Evolutionary conservation across 2,329 filamentous ascomycete genomes (phyloP), one percentile per base, ranked within the genome.

Genomic region (Paecilomyces fulvus): DNA sequence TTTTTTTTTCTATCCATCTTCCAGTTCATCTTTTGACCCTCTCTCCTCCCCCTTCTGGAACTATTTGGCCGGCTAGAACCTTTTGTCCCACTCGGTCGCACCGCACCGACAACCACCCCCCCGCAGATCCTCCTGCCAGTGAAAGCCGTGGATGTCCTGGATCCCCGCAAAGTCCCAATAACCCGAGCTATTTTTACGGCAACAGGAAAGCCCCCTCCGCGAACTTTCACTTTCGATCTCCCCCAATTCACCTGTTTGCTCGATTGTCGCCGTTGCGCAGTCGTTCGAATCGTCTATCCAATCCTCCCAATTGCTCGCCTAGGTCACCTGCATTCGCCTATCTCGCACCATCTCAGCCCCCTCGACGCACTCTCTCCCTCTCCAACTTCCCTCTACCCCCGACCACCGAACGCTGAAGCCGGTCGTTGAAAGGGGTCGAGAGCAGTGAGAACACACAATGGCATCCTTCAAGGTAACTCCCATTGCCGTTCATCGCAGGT

Each of bases 381-480:
- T 21, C 10, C 20, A 12, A 10, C n/a, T 46, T 17, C 53, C 20
- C 31, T 30, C 23, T 30, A 8, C 33, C 30, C 49, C 30, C 31
- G 28, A 30, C 23, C 50, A 30, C 25, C 37, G 17, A 33, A 30
- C 30, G 14, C 17, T 30, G 17, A 17, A 12, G 20, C 48, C 23
- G 48, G 55, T 43, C 37, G 37, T 64, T 67, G 63, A 67, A 63
- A 62, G 65, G 62, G 63, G 61, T 62, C 56, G 59, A 63, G 61
- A 63, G 64, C 64, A 21, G 64, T 63, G 64, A 64, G 65, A 68
- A 65, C 55, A 56, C 55, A 64, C 57, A 59, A 73, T 73, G 71
- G 70, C 71, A 59, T 73, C 71, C 46, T 73, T 73, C 68, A 73
- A 73, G 65, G 71, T 73, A 67, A 30, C 43, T 54, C 51, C 31